Evolutionary conservation across 2,329 filamentous ascomycete genomes (phyloP).

Genomic region (Neocatenulostroma microsporum): DNA sequence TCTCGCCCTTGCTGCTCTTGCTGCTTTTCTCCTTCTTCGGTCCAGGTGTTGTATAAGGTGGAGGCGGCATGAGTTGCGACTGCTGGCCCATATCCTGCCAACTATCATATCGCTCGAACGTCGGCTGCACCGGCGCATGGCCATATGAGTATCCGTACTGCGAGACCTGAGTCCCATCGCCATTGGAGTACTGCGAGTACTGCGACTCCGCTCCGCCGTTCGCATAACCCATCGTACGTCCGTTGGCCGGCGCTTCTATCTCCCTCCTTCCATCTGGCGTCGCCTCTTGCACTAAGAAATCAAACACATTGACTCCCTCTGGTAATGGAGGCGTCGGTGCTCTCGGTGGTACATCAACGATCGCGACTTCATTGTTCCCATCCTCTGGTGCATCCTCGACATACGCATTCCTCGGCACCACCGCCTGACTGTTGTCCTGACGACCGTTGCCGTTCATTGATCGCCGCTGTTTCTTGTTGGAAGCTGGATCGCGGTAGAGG

Average conservation of each 20-base stretch:
- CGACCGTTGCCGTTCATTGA: constrained; percentile 25
- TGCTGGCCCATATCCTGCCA: constrained; percentile 23
- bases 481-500: constrained; percentile 68
- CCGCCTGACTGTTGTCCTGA: constrained; percentile 33
- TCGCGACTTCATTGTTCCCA: constrained; percentile 45
- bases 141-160: constrained; percentile 53
- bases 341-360: constrained; percentile 57
- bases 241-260: constrained; percentile 23
- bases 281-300: constrained; percentile 68
- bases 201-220: constrained; percentile 22
- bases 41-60: constrained; percentile 35
- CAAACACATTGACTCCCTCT: constrained; percentile 75
- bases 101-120: constrained; percentile 37
- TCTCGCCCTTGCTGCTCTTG: constrained; percentile 39
- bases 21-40: constrained; percentile 46
- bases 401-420: constrained; percentile 62
- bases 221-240: constrained; percentile 16
- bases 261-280: constrained; percentile 46
- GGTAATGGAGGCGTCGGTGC: constrained; percentile 70
- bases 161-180: constrained; percentile 31
- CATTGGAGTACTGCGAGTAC: constrained; percentile 29
- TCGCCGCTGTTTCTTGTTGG: constrained; percentile 35
- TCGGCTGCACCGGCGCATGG: constrained; percentile 42
- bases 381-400: constrained; percentile 68
- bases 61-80: constrained; percentile 17